A percentile compares a stretch with the other conserved stretches of the same genome.
These are phyloP conservation scores for Prunus campanulata DNA, from an alignment of 306 rosid species.

Conservation along the genomic window DNA sequence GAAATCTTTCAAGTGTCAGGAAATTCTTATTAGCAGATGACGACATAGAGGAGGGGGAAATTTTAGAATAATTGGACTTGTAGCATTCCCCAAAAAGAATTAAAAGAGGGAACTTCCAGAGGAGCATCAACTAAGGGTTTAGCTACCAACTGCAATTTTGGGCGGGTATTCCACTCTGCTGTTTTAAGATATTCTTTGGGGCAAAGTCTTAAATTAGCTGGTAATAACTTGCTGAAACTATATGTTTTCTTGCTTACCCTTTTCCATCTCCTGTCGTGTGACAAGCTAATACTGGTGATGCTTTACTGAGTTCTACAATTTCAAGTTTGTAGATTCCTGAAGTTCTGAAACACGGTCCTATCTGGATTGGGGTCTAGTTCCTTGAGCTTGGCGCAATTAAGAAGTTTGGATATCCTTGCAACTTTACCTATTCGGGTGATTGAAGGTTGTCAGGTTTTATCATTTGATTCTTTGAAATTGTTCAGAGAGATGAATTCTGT, in stretches of 20 bases:
- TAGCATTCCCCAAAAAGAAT: background rate
- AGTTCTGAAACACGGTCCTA: background rate
- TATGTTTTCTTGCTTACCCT: background rate
- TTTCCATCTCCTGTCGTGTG: background rate
- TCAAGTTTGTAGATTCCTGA: background rate
- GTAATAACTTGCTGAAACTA: background rate
- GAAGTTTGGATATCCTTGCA: background rate
- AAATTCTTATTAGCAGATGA: slow-evolving; percentile 30
- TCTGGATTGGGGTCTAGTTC: background rate
- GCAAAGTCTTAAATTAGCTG: background rate
- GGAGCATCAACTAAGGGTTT: background rate
- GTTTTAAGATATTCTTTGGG: background rate
- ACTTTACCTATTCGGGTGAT: background rate
- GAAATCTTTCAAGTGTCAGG: slow-evolving; percentile 17
- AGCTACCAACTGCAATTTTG: background rate
- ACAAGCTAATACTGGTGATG: background rate
- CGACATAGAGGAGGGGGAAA: slow-evolving; percentile 89
- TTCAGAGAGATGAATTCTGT: background rate
- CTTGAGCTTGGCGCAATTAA: slow-evolving; percentile 1
- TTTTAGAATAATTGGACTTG: slow-evolving; percentile 36
- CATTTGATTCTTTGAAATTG: background rate
- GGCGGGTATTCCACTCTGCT: background rate
- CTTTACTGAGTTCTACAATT: background rate
- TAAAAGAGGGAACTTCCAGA: background rate
- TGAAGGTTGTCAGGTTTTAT: background rate